Conservation (phyloP, 306 rosid genomes). For the Prunus dulcis region DNA sequence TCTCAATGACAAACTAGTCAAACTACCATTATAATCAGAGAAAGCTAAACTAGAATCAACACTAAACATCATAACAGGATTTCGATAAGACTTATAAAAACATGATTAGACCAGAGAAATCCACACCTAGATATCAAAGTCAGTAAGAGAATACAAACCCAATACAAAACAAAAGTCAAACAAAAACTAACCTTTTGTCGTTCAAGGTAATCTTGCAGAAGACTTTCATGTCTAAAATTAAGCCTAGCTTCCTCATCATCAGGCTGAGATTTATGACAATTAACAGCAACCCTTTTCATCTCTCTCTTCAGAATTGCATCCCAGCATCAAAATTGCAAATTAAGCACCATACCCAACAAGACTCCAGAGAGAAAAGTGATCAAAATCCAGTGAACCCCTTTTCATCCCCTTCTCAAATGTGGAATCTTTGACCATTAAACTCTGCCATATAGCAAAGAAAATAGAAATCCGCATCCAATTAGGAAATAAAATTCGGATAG, state of each 20-base stretch:
- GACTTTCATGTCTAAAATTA: slow-evolving; percentile 9
- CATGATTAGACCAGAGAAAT: neutral
- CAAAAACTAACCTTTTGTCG: slow-evolving; percentile 46
- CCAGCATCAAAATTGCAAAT: neutral
- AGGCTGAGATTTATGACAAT: slow-evolving; percentile 22
- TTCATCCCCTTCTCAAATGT: slow-evolving; percentile 1
- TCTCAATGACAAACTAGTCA: neutral
- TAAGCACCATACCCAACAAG: neutral
- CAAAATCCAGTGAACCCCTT: neutral
- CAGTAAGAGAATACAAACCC: neutral
- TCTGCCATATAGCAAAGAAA: neutral
- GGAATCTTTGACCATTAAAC: neutral
- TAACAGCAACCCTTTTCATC: slow-evolving; percentile 38
- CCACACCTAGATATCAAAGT: neutral
- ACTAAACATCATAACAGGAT: neutral
- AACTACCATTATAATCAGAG: neutral
- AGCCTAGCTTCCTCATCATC: slow-evolving; percentile 11
- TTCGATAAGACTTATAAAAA: neutral
- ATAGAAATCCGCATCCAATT: slow-evolving; percentile 3
- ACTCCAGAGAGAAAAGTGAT: neutral
- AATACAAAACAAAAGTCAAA: neutral
- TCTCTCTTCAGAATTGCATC: neutral
- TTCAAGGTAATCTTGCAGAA: slow-evolving; percentile 40
- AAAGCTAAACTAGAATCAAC: neutral
- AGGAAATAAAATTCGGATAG: neutral